Conservation (phyloP, 2,329 filamentous ascomycete species). For the Zymoseptoria tritici region DNA sequence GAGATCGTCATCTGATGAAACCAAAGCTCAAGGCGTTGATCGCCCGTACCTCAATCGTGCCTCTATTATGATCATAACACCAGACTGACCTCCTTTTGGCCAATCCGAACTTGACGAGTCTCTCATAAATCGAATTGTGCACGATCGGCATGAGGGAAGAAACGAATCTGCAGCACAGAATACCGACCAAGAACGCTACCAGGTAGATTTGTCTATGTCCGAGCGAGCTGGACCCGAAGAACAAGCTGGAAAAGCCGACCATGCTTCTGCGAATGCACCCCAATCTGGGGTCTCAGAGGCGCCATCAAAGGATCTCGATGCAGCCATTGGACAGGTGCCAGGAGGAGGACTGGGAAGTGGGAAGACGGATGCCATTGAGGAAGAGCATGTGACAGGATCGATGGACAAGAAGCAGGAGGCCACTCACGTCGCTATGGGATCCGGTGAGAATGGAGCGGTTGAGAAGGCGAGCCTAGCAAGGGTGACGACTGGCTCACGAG, state of each 20-base stretch:
- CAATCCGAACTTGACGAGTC: background rate
- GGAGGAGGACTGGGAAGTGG: conserved; percentile 1
- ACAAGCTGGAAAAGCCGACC: conserved; percentile 9
- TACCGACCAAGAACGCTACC: background rate
- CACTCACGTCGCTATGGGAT: background rate
- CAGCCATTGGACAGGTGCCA: conserved; percentile 1
- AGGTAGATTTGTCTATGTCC: conserved; percentile 22
- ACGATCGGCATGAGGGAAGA: background rate
- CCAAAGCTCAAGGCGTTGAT: background rate
- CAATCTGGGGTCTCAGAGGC: conserved; percentile 8
- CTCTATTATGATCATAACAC: background rate
- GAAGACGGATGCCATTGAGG: background rate
- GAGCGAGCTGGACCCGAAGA: conserved; percentile 12
- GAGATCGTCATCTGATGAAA: background rate
- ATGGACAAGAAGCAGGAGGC: background rate
- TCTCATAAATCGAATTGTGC: background rate
- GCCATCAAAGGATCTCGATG: conserved; percentile 9
- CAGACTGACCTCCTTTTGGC: background rate
- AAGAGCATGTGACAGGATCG: conserved; percentile 1
- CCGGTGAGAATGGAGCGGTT: background rate
- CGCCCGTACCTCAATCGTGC: background rate
- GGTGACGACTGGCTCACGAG: conserved; percentile 8
- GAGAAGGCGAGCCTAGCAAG: background rate
- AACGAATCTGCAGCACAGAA: background rate
- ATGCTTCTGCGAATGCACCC: conserved; percentile 12